Base-by-base conservation (phyloP, 2,329 filamentous ascomycete species). In the Ilyonectria robusta region DNA sequence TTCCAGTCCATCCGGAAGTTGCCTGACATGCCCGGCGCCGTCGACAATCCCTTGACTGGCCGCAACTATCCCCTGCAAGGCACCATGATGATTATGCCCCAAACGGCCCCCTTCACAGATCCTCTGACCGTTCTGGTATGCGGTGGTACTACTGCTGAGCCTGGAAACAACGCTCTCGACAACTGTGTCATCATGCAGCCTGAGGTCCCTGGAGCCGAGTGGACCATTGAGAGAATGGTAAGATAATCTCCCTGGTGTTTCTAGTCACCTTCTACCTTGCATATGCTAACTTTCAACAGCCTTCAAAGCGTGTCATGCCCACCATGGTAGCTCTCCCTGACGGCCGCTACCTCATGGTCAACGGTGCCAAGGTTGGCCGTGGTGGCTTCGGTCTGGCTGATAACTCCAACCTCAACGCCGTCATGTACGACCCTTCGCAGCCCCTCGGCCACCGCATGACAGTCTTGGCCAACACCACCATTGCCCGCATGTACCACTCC, bases 21-120 rank as follows among this genome's bases (percentile, higher is more conserved):
- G 10, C 90, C 90, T 4, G 87, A 90, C 71, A 89, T 91, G 55
- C 89, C 91, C 1, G 89, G 86, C 1, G 83, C 88, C 2, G 88
- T 92, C 73, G 88, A 88, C 69, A 86, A 90, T 71, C 83, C 85
- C 13, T 76, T 83, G 44, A 89, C 85, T 58, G 91, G 90, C 26
- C 87, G 90, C 15, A 92, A 91, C 0, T 92, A 92, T 69, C 91
- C 89, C 13, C 85, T 91, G 8, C 88, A 92, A 73, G 91, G 90
- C 2, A 87, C 88, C 0, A 83, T 87, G 57, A 87, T 92, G 42
- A 79, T 92, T 1, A 78, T 93, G 17, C 91, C 90, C 1, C 89
- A 92, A 72, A 80, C 85, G 57, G 88, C 88, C 0, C 90, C 89
- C 1, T 92, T 89, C 75, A 85, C 80, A 1, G 88, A 89, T 8